A percentile compares a stretch with the other conserved stretches of the same genome.
phyloP scores from a whole-genome alignment of 2,329 filamentous ascomycete species.

The Stenocarpella maydis region DNA sequence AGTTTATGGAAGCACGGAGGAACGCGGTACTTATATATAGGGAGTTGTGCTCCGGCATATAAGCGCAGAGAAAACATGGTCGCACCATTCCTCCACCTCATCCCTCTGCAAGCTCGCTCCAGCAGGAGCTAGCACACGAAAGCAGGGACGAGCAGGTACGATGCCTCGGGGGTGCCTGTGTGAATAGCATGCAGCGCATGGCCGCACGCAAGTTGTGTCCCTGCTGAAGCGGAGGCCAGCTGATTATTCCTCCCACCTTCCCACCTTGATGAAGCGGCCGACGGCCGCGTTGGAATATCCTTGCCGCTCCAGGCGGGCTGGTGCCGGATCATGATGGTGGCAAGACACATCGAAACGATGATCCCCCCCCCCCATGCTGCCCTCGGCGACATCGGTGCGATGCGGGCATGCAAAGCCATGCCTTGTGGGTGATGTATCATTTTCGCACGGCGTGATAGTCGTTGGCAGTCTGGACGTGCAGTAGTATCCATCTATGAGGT shows the following conservation, averaged over 20 bases:
- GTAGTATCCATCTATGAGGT: neutral
- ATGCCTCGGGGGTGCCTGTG: neutral
- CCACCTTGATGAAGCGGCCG: neutral
- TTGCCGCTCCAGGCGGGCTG: neutral
- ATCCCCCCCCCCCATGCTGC: neutral
- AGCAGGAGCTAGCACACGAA: neutral
- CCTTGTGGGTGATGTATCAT: conserved; percentile 4
- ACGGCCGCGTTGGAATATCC: neutral
- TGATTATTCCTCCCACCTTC: neutral
- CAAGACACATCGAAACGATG: neutral
- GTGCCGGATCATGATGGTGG: neutral
- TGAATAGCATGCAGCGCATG: neutral
- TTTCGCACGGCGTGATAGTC: neutral
- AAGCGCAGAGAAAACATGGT: conserved; percentile 2
- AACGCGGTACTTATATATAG: neutral
- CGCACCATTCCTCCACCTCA: neutral
- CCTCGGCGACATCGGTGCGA: neutral
- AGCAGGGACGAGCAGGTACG: neutral
- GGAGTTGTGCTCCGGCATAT: neutral
- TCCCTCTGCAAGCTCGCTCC: neutral
- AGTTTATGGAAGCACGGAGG: neutral
- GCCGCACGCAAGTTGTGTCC: neutral
- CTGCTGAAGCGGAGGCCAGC: neutral
- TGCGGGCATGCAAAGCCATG: neutral
- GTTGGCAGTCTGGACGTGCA: neutral